Evolutionary conservation across 2,329 filamentous ascomycete genomes (phyloP).

Genomic region (Albophoma yamanashiensis): DNA sequence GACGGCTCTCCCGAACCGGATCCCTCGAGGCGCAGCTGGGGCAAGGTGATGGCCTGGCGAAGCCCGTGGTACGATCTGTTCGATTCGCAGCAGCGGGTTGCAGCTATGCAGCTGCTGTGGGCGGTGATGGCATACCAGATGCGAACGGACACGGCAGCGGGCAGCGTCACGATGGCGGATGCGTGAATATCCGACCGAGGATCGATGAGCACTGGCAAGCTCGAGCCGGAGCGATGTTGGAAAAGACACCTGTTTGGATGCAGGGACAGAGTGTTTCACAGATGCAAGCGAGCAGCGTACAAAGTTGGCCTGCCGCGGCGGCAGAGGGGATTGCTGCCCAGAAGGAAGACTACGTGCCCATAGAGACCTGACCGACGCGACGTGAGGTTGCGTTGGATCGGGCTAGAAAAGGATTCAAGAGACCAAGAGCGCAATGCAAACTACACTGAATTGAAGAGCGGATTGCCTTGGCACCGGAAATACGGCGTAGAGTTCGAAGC

Average conservation of each 20-base stretch:
- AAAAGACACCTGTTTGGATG: not conserved
- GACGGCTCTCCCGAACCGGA: constrained; percentile 31
- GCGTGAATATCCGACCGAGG: constrained; percentile 4
- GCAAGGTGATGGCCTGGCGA: constrained; percentile 42
- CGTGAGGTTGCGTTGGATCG: not conserved
- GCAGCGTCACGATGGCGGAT: not conserved
- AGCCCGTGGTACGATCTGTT: constrained; percentile 55
- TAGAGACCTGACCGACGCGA: not conserved
- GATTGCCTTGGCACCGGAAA: not conserved
- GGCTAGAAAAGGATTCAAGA: not conserved
- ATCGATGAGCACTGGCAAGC: not conserved
- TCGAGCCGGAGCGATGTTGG: not conserved
- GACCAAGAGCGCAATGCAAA: not conserved
- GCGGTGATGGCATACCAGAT: constrained; percentile 50
- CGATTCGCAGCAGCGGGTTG: constrained; percentile 38
- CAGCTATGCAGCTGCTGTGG: constrained; percentile 48
- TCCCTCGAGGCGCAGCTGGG: constrained; percentile 32
- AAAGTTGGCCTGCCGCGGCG: not conserved
- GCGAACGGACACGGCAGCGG: constrained; percentile 24
- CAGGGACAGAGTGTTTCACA: not conserved
- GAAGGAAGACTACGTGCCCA: not conserved
- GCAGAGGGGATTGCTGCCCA: not conserved
- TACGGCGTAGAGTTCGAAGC: not conserved
- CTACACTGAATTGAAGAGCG: not conserved
- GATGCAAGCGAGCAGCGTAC: not conserved